Conservation (phyloP, 1,284 basidiomycete species). For the Cryptococcus sp. region DNA sequence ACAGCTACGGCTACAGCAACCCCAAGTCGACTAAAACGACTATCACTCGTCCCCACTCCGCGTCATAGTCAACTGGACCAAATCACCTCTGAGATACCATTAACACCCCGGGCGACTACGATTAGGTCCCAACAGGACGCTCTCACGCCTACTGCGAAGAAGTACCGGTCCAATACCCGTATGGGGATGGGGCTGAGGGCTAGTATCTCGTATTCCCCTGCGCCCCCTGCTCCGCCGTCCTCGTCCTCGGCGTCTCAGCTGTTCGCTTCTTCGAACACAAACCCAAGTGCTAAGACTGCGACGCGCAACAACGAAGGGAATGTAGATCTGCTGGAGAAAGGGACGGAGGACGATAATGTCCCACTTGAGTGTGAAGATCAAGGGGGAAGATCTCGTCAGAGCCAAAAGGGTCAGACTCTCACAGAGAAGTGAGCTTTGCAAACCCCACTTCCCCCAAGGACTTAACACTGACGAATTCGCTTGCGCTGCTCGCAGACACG, state of each 20-base stretch:
- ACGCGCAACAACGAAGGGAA: background rate
- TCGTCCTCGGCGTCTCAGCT: too few relatives aligned
- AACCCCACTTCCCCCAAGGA: background rate
- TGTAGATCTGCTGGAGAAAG: background rate
- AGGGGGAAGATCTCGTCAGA: background rate
- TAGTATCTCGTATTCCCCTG: background rate
- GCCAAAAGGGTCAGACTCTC: slow-evolving; percentile 7
- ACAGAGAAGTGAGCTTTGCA: slow-evolving; percentile 15
- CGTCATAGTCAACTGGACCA: too few relatives aligned
- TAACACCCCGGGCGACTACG: too few relatives aligned
- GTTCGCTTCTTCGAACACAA: background rate
- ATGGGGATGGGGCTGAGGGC: background rate
- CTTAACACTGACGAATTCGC: background rate
- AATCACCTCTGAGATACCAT: too few relatives aligned
- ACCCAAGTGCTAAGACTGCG: background rate
- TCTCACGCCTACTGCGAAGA: too few relatives aligned
- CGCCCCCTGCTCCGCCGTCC: background rate
- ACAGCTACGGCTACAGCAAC: too few relatives aligned
- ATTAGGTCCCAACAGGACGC: too few relatives aligned
- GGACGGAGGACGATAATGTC: background rate
- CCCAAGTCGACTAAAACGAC: too few relatives aligned
- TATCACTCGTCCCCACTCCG: too few relatives aligned
- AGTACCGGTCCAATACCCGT: background rate
- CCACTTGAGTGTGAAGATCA: background rate
- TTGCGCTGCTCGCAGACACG: slow-evolving; percentile 30